A percentile compares a stretch with the other conserved stretches of the same genome.
Evolutionary conservation across 1,284 basidiomycete species (phyloP).

Genomic region (Ceratobasidium sp.): DNA sequence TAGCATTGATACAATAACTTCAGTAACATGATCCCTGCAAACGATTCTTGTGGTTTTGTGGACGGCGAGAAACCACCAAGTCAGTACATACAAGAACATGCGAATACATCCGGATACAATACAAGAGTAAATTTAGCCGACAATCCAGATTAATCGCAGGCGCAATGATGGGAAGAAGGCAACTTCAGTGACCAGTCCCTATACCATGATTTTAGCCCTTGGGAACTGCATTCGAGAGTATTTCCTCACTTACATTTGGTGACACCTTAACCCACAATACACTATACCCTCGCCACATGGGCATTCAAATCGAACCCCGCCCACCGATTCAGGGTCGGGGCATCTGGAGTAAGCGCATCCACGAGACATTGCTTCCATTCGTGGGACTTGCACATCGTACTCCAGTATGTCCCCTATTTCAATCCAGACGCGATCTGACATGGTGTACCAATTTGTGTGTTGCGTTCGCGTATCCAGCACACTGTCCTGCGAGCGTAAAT

Average conservation of each 20-base stretch:
- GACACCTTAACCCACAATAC: constrained; percentile 6
- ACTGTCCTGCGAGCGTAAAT: background rate
- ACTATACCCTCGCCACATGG: constrained; percentile 1
- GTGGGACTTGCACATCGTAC: background rate
- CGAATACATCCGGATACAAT: too few species aligned
- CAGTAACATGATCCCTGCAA: too few species aligned
- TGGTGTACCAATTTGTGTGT: background rate
- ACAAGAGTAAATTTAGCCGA: too few species aligned
- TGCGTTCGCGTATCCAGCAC: background rate
- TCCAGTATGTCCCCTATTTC: background rate
- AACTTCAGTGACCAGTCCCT: too few species aligned
- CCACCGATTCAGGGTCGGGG: background rate
- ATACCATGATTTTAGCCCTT: too few species aligned
- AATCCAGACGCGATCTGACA: background rate
- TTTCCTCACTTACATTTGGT: constrained; percentile 10
- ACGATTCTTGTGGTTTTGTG: too few species aligned
- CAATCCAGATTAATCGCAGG: too few species aligned
- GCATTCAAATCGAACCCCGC: constrained; percentile 4
- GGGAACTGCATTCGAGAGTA: too few species aligned
- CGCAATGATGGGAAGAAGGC: too few species aligned
- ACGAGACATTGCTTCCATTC: constrained; percentile 1
- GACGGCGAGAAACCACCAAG: too few species aligned
- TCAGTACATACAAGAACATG: too few species aligned
- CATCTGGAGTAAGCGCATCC: constrained; percentile 15
- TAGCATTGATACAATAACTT: too few species aligned